Evolutionary conservation across 805 yeast genomes (phyloP).

Genomic region (Candida sithepensis): DNA sequence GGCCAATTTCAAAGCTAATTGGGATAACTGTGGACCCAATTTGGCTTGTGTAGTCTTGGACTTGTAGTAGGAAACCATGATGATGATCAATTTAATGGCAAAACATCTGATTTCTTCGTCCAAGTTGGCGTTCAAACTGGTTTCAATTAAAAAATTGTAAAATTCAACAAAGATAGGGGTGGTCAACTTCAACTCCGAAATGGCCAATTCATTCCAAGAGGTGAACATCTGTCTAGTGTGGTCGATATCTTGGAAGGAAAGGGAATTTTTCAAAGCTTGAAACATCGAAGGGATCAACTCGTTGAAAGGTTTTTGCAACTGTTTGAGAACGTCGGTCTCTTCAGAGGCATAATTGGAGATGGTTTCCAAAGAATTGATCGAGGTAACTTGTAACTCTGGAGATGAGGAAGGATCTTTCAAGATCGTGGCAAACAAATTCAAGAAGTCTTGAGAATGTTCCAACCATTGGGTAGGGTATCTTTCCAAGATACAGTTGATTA

Average conservation of each 20-base stretch:
- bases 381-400: slow-evolving; percentile 72
- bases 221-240: slow-evolving; percentile 74
- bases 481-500: slow-evolving; percentile 76
- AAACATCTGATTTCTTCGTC: slow-evolving; percentile 82
- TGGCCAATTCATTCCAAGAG: slow-evolving; percentile 74
- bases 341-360: slow-evolving; percentile 68
- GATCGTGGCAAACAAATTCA: slow-evolving; percentile 66
- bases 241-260: slow-evolving; percentile 67
- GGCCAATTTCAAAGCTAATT: slow-evolving; percentile 70
- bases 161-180: slow-evolving; percentile 72
- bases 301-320: slow-evolving; percentile 48
- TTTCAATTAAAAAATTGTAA: slow-evolving; percentile 69
- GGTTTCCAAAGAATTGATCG: slow-evolving; percentile 75
- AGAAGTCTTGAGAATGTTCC: slow-evolving; percentile 60
- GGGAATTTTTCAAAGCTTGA: slow-evolving; percentile 70
- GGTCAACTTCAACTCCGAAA: slow-evolving; percentile 71
- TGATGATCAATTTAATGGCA: slow-evolving; percentile 79
- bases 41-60: slow-evolving; percentile 74
- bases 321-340: slow-evolving; percentile 41
- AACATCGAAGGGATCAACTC: slow-evolving; percentile 76
- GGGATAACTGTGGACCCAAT: slow-evolving; percentile 76
- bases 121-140: slow-evolving; percentile 59
- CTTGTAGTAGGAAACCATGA: slow-evolving; percentile 76
- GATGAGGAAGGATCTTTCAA: slow-evolving; percentile 54
- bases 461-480: slow-evolving; percentile 56